These are phyloP conservation scores for Heliamphora pulchella DNA, from an alignment of 179 eudicot genomes.

Conservation along the genomic window DNA sequence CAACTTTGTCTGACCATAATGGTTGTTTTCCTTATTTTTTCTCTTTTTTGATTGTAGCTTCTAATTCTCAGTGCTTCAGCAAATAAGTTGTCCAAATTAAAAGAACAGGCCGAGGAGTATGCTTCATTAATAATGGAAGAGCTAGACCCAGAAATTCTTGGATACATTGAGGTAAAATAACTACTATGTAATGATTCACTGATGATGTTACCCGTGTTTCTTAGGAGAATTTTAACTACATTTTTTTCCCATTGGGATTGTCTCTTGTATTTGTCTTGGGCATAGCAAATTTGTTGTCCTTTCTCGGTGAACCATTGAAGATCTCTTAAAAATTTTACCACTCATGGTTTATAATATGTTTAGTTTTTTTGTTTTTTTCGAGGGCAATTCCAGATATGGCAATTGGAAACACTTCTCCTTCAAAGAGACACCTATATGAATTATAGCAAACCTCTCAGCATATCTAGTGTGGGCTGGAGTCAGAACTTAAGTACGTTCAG, in stretches of 20 bases:
- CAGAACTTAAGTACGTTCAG: conserved; percentile 43
- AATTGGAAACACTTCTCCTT: conserved; percentile 75
- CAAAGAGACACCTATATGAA: conserved; percentile 82
- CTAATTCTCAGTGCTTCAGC: conserved; percentile 90
- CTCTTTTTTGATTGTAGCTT: conserved; percentile 34
- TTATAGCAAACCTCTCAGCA: conserved; percentile 77
- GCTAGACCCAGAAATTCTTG: conserved; percentile 79
- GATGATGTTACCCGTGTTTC: neutral
- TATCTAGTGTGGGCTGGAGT: conserved; percentile 62
- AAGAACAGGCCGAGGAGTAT: conserved; percentile 60
- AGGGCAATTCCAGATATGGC: conserved; percentile 62
- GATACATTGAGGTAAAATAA: conserved; percentile 60
- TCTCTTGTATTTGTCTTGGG: neutral
- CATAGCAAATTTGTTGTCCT: too few species aligned
- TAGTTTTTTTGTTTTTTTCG: too few species aligned
- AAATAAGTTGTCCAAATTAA: conserved; percentile 71
- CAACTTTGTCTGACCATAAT: too few species aligned
- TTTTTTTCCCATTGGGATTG: neutral
- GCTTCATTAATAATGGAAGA: conserved; percentile 96
- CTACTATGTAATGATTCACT: neutral
- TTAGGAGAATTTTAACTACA: neutral
- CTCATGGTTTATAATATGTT: too few species aligned
- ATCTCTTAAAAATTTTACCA: too few species aligned
- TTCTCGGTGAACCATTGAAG: too few species aligned
- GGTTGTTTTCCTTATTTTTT: neutral